A percentile compares a stretch with the other conserved stretches of the same genome.
Evolutionary conservation across 129 eudicot genomes (phyloP).

Genomic region (Lonicera japonica): DNA sequence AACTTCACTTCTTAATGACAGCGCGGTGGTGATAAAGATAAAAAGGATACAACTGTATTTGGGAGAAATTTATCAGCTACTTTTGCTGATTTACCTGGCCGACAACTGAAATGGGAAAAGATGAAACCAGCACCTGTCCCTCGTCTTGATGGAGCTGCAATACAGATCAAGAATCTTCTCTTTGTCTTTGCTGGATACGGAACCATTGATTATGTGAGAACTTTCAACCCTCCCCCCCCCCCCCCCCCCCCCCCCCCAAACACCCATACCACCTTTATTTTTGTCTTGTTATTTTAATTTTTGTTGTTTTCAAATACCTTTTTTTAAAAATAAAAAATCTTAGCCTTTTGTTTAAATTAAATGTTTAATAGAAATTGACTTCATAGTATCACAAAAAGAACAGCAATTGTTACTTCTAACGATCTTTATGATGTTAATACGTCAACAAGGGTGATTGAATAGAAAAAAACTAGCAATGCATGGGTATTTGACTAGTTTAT

Average conservation of each 20-base stretch:
- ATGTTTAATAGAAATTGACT: no score
- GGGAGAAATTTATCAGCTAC: slow-evolving; percentile 61
- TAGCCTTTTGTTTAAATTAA: no score
- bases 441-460: no score
- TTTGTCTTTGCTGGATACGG: slow-evolving; percentile 97
- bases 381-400: no score
- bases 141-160: slow-evolving; percentile 94
- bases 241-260: no score
- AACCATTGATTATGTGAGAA: slow-evolving; percentile 71
- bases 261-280: background rate
- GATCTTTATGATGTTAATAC: no score
- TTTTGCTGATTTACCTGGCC: slow-evolving; percentile 91
- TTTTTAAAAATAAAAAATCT: no score
- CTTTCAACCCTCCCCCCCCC: background rate
- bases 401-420: no score
- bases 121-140: slow-evolving; percentile 82
- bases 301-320: no score
- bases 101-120: slow-evolving; percentile 75
- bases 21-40: slow-evolving; percentile 21
- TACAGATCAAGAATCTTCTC: slow-evolving; percentile 74
- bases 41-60: slow-evolving; percentile 8
- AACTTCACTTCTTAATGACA: slow-evolving; percentile 7
- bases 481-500: no score
- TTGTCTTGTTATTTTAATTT: background rate
- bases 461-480: no score